These are phyloP conservation scores for Neurospora tetrasperma DNA, from an alignment of 495 filamentous ascomycete species.

Conservation along the genomic window DNA sequence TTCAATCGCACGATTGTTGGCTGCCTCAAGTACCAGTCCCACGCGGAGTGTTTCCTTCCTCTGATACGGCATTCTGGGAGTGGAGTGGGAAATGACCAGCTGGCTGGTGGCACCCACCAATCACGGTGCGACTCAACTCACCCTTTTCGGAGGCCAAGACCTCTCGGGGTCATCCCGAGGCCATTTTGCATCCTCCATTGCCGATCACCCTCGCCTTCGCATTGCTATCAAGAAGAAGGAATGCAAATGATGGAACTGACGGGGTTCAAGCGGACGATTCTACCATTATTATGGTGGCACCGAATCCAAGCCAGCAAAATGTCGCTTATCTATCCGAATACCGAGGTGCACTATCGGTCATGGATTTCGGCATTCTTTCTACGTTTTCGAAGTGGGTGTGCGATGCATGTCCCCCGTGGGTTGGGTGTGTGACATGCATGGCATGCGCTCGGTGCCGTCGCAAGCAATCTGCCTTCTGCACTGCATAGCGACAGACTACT, in stretches of 20 bases:
- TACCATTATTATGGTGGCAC: too few species aligned
- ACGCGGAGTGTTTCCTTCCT: not conserved
- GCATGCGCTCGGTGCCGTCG: not conserved
- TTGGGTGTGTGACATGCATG: not conserved
- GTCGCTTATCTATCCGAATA: not conserved
- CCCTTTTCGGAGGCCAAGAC: conserved; percentile 16
- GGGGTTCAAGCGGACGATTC: not conserved
- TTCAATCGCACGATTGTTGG: not conserved
- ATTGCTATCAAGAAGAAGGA: not conserved
- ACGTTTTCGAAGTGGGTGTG: not conserved
- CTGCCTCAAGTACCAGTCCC: not conserved
- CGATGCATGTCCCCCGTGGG: not conserved
- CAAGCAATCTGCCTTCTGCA: not conserved
- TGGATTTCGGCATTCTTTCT: not conserved
- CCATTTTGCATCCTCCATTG: conserved; percentile 7
- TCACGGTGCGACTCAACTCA: conserved; percentile 12
- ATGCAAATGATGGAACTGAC: not conserved
- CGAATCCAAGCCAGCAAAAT: not conserved
- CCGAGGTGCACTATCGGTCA: not conserved
- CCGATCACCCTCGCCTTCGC: not conserved
- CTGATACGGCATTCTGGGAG: not conserved
- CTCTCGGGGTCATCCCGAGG: conserved; percentile 16
- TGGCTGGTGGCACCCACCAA: conserved; percentile 18
- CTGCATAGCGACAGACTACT: not conserved
- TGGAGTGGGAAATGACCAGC: conserved; percentile 15